Base-by-base conservation (phyloP, 805 yeast species). In the Candida ipomoeae region DNA sequence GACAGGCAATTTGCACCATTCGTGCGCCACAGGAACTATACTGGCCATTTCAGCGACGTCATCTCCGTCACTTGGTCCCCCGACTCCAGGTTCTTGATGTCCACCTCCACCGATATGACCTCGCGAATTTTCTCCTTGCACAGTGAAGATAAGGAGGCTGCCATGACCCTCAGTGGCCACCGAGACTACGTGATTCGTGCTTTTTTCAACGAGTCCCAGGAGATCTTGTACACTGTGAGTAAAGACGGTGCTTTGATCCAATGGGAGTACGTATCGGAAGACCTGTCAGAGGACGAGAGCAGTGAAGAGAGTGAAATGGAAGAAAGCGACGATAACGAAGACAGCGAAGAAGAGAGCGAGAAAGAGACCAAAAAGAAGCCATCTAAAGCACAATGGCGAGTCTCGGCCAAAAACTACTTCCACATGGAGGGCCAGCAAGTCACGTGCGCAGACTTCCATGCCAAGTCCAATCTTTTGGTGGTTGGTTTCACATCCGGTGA, bases 1-100 rank as follows among this genome's bases (percentile, higher is more conserved):
- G 97, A 89, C 62, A 78, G 96, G 53, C 96, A 90, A 65, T 94
- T 94, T 75, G 94, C 97, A 0, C 99, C 99, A 14, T 94, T 94
- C 68, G 87, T 92, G 37, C 85, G 96, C 55, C 89, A 88, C 67
- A 76, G 96, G 62, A 81, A 87, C 6, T 90, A 90, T 61, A 89
- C 97, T 1, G 99, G 99, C 34, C 99, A 94, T 71, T 90, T 83
- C 64, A 84, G 83, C 46, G 95, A 89, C 59, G 81, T 94, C 21
- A 76, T 81, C 1, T 81, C 90, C 2, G 66, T 94, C 10, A 77
- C 88, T 2, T 94, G 98, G 98, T 89, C 97, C 1, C 77, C 75
- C 29, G 99, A 94, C 67, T 87, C 96, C 4, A 78, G 96, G 58
- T 94, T 90, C 63, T 79, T 94, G 59, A 73, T 94, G 39, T 82